Evolutionary conservation across 495 filamentous ascomycete genomes (phyloP), one percentile per base, ranked within the genome.

Genomic region (Immersiella caudata): DNA sequence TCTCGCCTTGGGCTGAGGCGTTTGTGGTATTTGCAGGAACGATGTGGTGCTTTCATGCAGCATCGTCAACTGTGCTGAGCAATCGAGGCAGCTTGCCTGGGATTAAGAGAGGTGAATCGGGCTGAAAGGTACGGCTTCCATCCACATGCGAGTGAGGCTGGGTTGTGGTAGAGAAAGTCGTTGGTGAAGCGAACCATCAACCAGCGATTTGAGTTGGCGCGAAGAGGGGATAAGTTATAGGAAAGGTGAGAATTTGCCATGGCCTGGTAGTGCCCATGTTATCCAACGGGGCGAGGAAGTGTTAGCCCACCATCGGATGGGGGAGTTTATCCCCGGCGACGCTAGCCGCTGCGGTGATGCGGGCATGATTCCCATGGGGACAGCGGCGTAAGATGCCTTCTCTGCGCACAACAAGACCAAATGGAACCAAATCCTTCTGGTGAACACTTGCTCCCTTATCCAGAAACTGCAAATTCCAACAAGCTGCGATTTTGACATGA

Each of bases 21-120:
- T 64, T 22, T 68, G 68, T 27, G 66, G 71, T 16, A 68, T 52
- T 20, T 71, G 26, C 0, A 74, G 54, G 36, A 70, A 22, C n/a
- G 25, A 2, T 58, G 20, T 68, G 68, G 71, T 20, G 61, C 58
- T 36, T 55, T 29, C 11, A 18, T 25, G 33, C 61, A 50, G 40
- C 69, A 67, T 64, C 24, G 14, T 50, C 33, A 27, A 52, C 16
- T 5, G 16, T 14, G 24, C n/a, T 11, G 24, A 7, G 52, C 7
- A 26, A 26, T 5, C 40, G 11, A 46, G 40, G 40, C 22, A 50
- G 40, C n/a, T 22, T 26, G 40, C 35, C 20, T 16, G 21, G 40
- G 60, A 25, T 5, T 36, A 12, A 14, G 14, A 12, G 14, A 18
- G 16, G 40, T 2, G 14, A 2, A 12, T 46, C 16, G 40, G 40